phyloP scores from a whole-genome alignment of 192 early-diverging fungal genomes.

The Gonapodya prolifera region DNA sequence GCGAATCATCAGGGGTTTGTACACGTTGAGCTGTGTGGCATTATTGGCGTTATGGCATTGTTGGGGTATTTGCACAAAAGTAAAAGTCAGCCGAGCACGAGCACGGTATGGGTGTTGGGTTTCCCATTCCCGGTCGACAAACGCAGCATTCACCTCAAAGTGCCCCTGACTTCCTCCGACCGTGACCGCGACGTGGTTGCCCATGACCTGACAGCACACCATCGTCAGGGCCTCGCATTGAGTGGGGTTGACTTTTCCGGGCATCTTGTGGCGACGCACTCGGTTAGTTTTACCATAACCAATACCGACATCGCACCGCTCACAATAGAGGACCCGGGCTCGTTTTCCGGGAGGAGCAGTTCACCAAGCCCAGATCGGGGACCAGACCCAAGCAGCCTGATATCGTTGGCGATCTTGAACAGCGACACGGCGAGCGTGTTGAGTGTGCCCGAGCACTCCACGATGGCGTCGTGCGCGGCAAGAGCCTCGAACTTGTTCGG shows the following conservation, averaged over 20 bases:
- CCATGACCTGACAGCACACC: slow-evolving; percentile 98
- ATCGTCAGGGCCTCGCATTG: slow-evolving; percentile 99
- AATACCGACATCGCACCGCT: too few species aligned
- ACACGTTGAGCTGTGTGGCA: slow-evolving; percentile 99
- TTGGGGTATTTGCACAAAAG: too few species aligned
- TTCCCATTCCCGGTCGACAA: background rate
- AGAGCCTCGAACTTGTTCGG: slow-evolving; percentile 99
- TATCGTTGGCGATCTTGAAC: slow-evolving; percentile 99
- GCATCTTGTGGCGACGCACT: too few species aligned
- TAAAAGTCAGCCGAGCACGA: too few species aligned
- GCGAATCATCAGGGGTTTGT: slow-evolving; percentile 98
- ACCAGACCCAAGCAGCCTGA: slow-evolving; percentile 88
- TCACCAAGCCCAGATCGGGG: slow-evolving; percentile 97
- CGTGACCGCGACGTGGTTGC: slow-evolving; percentile 61
- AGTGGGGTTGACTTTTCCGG: slow-evolving; percentile 78
- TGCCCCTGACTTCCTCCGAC: background rate
- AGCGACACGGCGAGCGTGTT: slow-evolving; percentile 91
- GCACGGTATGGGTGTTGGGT: too few species aligned
- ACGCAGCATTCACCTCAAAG: slow-evolving; percentile 2
- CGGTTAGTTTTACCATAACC: too few species aligned
- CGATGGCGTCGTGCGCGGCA: slow-evolving; percentile 95
- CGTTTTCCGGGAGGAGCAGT: slow-evolving; percentile 92
- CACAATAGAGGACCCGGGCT: slow-evolving; percentile 99
- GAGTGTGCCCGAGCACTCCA: slow-evolving; percentile 87
- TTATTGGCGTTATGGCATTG: slow-evolving; percentile 87